Conservation (phyloP, 768 basidiomycete species). For the Tricholoma matsutake region DNA sequence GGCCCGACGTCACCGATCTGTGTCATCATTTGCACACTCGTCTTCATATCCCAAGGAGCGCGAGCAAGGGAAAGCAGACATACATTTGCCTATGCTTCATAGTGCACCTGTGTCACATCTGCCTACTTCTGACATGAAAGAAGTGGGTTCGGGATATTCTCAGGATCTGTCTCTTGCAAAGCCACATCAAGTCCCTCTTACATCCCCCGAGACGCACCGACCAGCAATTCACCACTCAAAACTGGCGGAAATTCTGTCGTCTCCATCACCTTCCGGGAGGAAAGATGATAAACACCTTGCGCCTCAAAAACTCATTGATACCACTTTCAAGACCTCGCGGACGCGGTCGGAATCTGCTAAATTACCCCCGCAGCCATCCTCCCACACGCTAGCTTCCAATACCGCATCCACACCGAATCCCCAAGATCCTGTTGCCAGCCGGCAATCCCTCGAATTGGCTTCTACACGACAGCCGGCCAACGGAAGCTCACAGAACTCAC, state of each 20-base stretch:
- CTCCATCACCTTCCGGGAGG: constrained; percentile 8
- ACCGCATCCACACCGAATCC: neutral
- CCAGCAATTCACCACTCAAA: constrained; percentile 30
- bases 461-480: neutral
- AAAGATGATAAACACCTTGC: neutral
- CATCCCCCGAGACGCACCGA: constrained; percentile 4
- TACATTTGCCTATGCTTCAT: neutral
- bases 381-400: neutral
- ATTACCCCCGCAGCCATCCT: neutral
- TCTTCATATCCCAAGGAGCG: neutral
- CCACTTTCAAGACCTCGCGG: neutral
- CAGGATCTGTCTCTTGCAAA: neutral
- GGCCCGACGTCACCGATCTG: neutral
- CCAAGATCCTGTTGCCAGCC: neutral
- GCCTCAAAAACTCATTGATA: neutral
- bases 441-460: neutral
- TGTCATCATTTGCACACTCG: neutral
- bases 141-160: neutral
- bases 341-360: neutral
- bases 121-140: neutral
- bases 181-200: neutral
- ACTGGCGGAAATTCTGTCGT: constrained; percentile 34
- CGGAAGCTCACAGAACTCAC: neutral
- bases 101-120: neutral
- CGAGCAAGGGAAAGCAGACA: neutral